Conservation (phyloP, 345 rosid species). For the Citrus inodora region DNA sequence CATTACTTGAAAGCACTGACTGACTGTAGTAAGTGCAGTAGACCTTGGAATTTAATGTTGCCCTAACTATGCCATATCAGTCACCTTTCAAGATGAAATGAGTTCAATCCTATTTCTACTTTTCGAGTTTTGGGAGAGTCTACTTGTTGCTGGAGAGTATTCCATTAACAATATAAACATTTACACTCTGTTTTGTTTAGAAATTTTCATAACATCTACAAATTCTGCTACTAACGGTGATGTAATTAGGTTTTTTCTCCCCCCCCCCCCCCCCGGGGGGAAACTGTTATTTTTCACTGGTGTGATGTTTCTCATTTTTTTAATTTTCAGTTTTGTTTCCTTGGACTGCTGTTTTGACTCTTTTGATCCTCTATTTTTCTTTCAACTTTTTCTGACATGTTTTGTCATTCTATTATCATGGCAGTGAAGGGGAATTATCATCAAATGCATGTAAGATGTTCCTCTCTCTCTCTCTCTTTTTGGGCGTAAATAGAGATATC, state of each 20-base stretch:
- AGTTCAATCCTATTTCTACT: not conserved
- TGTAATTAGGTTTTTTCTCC: not conserved
- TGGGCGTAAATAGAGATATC: slow-evolving; percentile 14
- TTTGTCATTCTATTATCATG: slow-evolving; percentile 1
- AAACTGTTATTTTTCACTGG: not conserved
- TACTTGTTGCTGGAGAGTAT: not conserved
- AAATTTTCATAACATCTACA: not conserved
- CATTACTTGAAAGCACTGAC: not conserved
- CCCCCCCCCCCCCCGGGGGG: not conserved
- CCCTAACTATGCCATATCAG: not conserved
- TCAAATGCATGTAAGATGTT: slow-evolving; percentile 70
- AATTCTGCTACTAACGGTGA: not conserved
- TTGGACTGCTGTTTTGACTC: slow-evolving; percentile 11
- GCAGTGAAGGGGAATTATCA: slow-evolving; percentile 85
- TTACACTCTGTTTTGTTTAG: not conserved
- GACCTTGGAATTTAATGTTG: not conserved
- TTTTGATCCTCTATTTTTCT: slow-evolving; percentile 2
- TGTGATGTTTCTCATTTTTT: not conserved
- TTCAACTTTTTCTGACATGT: not conserved
- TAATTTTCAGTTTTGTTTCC: not conserved
- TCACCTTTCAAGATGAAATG: not conserved
- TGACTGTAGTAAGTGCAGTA: not conserved
- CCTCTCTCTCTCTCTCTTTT: slow-evolving; percentile 7
- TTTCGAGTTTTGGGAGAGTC: not conserved
- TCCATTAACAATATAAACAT: not conserved